Base-by-base conservation (phyloP, 768 basidiomycete species). In the Termitomyces sp. region DNA sequence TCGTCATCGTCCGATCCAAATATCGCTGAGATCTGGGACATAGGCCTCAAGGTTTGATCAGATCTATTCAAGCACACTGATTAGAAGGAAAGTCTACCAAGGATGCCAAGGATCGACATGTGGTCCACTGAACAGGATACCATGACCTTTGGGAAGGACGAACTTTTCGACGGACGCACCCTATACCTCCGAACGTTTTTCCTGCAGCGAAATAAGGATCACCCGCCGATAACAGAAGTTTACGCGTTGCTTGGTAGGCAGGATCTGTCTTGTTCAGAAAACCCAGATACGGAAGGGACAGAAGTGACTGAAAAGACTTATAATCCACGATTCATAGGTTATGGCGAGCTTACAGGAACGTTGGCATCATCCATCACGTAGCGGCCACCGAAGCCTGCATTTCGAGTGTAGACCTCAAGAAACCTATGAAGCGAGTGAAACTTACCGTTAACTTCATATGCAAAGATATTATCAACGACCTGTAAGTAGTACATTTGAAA, bases 291-390 rank as follows among this genome's bases (percentile, higher is more conserved):
- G 89, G 89, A 34, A 91, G 76, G 0, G 89, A 86, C 23, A 91
- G 70, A n/a, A 91, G 73, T 0, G 88, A 88, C 88, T 90, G 59
- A 21, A 34, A 43, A 39, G 50, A 21, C 34, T 35, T 3, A 37
- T 11, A 21, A 14, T 21, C 1, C 3, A 12, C 11, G 5, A 40
- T 21, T 5, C 8, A 21, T 34, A 10, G 14, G 7, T n/a, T 14
- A 30, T 35, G 17, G 32, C 35, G 11, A 46, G 67, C 84, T 63
- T 67, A 89, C 88, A 5, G 89, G 89, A 42, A 91, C 89, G 61
- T 91, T 91, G 6, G 89, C 89, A 61, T 91, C 89, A 61, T 91
- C 89, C 89, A 91, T 91, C 19, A 89, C 80, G 67, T 89, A 89
- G 55, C 82, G 73, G 10, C 83, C 79, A 34, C 89, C 86, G 49